A percentile compares a stretch with the other conserved stretches of the same genome.
These are phyloP conservation scores for Tirmania nivea DNA, from an alignment of 495 filamentous ascomycete genomes.

Conservation along the genomic window DNA sequence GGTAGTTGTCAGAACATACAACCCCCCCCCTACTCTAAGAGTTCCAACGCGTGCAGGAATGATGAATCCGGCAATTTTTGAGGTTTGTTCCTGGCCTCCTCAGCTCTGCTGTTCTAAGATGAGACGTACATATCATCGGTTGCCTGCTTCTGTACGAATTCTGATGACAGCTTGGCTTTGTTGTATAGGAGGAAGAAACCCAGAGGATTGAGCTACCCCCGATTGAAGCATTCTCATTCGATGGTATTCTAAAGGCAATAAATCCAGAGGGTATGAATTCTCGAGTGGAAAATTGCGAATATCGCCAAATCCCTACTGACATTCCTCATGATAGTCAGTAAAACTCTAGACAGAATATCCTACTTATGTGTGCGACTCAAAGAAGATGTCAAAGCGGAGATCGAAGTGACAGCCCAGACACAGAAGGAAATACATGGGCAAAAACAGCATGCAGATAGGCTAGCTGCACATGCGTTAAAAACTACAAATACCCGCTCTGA, in stretches of 20 bases:
- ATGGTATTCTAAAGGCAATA: conserved; percentile 16
- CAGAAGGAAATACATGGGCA: conserved; percentile 12
- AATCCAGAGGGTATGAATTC: conserved; percentile 13
- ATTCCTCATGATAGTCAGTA: conserved; percentile 7
- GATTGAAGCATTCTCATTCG: conserved; percentile 19
- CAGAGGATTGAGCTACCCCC: conserved; percentile 12
- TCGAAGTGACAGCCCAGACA: conserved; percentile 9
- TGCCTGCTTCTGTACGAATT: conserved; percentile 3
- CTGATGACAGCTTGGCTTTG: conserved; percentile 5
- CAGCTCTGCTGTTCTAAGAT: neutral
- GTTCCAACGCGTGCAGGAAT: neutral
- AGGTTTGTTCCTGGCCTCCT: conserved; percentile 13
- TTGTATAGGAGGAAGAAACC: conserved; percentile 13
- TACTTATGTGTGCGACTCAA: conserved; percentile 12
- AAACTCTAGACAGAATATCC: conserved; percentile 9
- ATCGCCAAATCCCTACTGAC: no score
- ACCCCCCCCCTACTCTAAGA: conserved; percentile 9
- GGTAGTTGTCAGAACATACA: conserved; percentile 20
- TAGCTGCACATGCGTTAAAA: conserved; percentile 13
- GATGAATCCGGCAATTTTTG: conserved; percentile 6
- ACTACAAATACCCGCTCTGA: conserved; percentile 15
- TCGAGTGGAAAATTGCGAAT: neutral
- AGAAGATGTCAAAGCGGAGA: conserved; percentile 8
- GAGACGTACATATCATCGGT: neutral
- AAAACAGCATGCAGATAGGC: conserved; percentile 12